Percentiles rank a stretch among this genome's conserved stretches.
Conservation (phyloP, 169 alveolate species). For the Plasmodium billcollinsi region DNA sequence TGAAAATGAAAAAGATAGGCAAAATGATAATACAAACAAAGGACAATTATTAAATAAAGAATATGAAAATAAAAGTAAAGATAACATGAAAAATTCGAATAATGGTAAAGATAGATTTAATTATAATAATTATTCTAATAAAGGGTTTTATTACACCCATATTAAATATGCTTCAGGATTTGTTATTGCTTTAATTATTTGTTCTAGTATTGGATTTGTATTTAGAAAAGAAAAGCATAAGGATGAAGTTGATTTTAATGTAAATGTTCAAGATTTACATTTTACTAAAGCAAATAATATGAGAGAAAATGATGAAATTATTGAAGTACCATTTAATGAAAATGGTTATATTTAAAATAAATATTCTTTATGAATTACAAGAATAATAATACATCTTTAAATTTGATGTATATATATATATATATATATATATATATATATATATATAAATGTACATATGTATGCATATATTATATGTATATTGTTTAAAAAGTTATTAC, state of each 20-base stretch:
- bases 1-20: not conserved
- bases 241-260: constrained; percentile 14
- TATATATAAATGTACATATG: too few relatives aligned
- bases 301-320: constrained; percentile 6
- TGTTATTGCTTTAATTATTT: constrained; percentile 8
- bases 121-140: not conserved
- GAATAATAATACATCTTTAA: too few relatives aligned
- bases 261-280: not conserved
- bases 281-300: not conserved
- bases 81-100: not conserved
- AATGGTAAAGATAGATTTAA: not conserved
- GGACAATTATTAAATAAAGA: not conserved
- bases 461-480: too few relatives aligned
- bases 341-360: not conserved
- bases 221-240: not conserved
- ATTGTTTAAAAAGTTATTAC: too few relatives aligned
- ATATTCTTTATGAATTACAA: not conserved
- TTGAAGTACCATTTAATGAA: constrained; percentile 23
- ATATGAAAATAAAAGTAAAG: not conserved
- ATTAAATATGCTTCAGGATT: constrained; percentile 23
- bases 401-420: too few relatives aligned
- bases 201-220: constrained; percentile 22
- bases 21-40: not conserved
- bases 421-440: too few relatives aligned
- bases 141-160: not conserved